These are phyloP conservation scores for Nepenthes mirabilis DNA, from an alignment of 148 eudicot species.

Conservation along the genomic window DNA sequence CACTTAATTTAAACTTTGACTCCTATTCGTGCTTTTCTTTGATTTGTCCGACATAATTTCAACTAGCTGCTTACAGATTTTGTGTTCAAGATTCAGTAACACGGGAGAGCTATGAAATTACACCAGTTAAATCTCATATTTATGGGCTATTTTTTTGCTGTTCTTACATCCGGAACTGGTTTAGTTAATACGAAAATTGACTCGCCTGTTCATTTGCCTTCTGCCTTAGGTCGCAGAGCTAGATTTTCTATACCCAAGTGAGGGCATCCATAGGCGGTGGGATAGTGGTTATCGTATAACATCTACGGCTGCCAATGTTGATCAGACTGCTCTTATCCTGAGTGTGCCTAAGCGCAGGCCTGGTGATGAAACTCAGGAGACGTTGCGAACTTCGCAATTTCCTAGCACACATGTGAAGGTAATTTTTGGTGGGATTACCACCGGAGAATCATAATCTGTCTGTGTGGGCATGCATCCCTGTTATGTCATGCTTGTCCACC, in stretches of 20 bases:
- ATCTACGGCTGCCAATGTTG: constrained; percentile 64
- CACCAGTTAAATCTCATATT: no score
- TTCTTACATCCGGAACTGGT: background rate
- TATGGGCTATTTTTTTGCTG: background rate
- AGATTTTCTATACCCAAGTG: constrained; percentile 87
- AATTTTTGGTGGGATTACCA: background rate
- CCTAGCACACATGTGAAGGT: constrained; percentile 95
- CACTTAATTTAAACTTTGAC: no score
- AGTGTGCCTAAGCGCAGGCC: constrained; percentile 77
- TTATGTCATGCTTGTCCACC: background rate
- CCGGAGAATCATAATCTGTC: background rate
- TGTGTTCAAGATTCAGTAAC: no score
- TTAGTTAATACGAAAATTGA: background rate
- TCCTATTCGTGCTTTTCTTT: no score
- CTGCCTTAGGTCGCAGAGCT: constrained; percentile 67
- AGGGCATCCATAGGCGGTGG: constrained; percentile 87
- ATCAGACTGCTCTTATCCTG: constrained; percentile 80
- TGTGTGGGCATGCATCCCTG: background rate
- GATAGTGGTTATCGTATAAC: constrained; percentile 75
- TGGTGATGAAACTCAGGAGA: constrained; percentile 80
- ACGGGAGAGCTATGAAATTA: no score
- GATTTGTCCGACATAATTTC: background rate
- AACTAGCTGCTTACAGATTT: background rate
- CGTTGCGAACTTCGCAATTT: constrained; percentile 77
- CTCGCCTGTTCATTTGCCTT: background rate